Conservation (phyloP, 805 yeast genomes). For the Suhomyces emberorum region DNA sequence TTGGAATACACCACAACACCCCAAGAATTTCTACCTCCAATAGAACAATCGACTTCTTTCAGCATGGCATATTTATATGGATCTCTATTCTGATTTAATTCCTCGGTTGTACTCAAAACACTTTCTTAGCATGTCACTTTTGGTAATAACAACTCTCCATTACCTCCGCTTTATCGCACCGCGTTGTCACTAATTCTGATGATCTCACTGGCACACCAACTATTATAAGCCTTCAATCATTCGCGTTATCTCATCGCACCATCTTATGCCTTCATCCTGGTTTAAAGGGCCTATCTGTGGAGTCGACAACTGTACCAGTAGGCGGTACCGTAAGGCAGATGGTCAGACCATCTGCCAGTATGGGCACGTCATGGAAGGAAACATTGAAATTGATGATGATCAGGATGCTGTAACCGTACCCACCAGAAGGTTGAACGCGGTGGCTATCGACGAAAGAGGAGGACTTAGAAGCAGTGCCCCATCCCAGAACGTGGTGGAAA, state of each 20-base stretch:
- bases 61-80: too few relatives aligned
- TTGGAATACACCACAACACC: too few relatives aligned
- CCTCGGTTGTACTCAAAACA: too few relatives aligned
- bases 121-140: too few relatives aligned
- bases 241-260: constrained; percentile 5
- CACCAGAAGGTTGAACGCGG: constrained; percentile 53
- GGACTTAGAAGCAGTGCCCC: constrained; percentile 3
- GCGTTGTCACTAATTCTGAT: too few relatives aligned
- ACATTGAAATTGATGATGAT: constrained; percentile 75
- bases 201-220: too few relatives aligned
- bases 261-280: constrained; percentile 33
- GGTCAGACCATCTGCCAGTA: constrained; percentile 84
- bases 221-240: too few relatives aligned
- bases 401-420: constrained; percentile 57
- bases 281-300: constrained; percentile 84
- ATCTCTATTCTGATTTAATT: too few relatives aligned
- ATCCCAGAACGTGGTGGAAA: background rate
- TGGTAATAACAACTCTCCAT: too few relatives aligned
- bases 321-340: constrained; percentile 65
- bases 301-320: constrained; percentile 80
- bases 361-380: constrained; percentile 87
- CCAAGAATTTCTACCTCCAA: too few relatives aligned
- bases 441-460: constrained; percentile 11
- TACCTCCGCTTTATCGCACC: too few relatives aligned
- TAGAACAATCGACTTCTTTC: too few relatives aligned